phyloP scores from a whole-genome alignment of 2,329 filamentous ascomycete genomes.

The Hypoxylon sp. region DNA sequence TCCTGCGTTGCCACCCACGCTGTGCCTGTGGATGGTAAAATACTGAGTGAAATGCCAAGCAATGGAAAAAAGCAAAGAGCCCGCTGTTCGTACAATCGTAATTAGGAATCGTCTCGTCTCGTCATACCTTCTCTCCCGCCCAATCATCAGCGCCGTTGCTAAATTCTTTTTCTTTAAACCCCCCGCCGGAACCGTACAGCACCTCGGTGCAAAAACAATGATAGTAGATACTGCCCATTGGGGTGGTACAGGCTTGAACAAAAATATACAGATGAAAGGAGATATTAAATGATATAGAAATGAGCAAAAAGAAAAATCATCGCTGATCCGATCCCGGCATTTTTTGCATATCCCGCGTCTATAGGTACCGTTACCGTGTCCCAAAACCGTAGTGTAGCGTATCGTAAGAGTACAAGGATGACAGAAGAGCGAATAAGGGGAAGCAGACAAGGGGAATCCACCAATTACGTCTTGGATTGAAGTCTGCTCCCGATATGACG shows the following conservation, averaged over 20 bases:
- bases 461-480: slow-evolving; percentile 17
- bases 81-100: slow-evolving; percentile 41
- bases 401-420: slow-evolving; percentile 24
- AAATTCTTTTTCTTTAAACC: slow-evolving; percentile 13
- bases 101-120: slow-evolving; percentile 35
- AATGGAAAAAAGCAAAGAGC: neutral
- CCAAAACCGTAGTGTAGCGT: slow-evolving; percentile 18
- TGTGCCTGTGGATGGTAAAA: neutral
- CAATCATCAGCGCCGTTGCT: slow-evolving; percentile 16
- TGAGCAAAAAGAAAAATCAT: slow-evolving; percentile 18
- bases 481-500: slow-evolving; percentile 22
- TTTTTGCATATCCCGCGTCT: slow-evolving; percentile 36
- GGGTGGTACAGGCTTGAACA: slow-evolving; percentile 12
- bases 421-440: slow-evolving; percentile 29
- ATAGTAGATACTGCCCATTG: slow-evolving; percentile 15
- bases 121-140: slow-evolving; percentile 20
- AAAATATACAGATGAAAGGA: slow-evolving; percentile 27
- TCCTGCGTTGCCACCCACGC: slow-evolving; percentile 14
- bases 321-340: slow-evolving; percentile 39
- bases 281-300: slow-evolving; percentile 20
- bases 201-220: slow-evolving; percentile 8
- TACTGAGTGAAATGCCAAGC: neutral
- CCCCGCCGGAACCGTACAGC: slow-evolving; percentile 33
- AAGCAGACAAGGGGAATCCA: slow-evolving; percentile 10
- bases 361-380: slow-evolving; percentile 25